A percentile compares a stretch with the other conserved stretches of the same genome.
Conservation (phyloP, 495 filamentous ascomycete genomes). For the Margaritispora aquatica region DNA sequence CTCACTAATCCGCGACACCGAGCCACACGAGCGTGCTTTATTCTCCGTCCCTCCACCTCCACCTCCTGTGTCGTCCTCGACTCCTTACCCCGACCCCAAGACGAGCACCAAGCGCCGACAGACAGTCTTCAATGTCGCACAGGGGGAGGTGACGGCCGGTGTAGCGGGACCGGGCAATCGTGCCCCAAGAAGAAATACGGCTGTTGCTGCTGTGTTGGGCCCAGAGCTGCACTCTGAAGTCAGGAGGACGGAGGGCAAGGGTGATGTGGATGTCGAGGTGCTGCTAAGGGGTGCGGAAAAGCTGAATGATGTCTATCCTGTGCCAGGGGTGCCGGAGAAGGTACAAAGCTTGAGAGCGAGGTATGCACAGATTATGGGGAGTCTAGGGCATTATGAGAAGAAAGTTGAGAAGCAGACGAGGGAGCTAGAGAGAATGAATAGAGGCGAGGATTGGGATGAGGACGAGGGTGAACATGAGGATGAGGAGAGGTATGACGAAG, state of each 20-base stretch:
- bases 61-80: conserved; percentile 31
- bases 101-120: conserved; percentile 35
- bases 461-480: conserved; percentile 40
- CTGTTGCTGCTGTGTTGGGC: conserved; percentile 84
- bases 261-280: conserved; percentile 83
- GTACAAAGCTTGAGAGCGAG: conserved; percentile 67
- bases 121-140: conserved; percentile 50
- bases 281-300: conserved; percentile 86
- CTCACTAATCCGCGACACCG: conserved; percentile 88
- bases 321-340: conserved; percentile 74
- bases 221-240: conserved; percentile 83
- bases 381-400: conserved; percentile 70
- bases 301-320: conserved; percentile 79
- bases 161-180: conserved; percentile 29
- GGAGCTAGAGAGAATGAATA: conserved; percentile 70
- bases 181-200: conserved; percentile 66
- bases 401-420: conserved; percentile 72
- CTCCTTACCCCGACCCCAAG: conserved; percentile 24
- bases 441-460: conserved; percentile 37
- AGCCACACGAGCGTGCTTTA: conserved; percentile 88
- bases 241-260: conserved; percentile 42
- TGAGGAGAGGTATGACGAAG: conserved; percentile 27
- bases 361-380: conserved; percentile 64
- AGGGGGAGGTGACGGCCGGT: conserved; percentile 46
- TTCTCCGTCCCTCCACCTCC: conserved; percentile 80